phyloP scores from a whole-genome alignment of 495 filamentous ascomycete species.

The Podospora tetraspora region DNA sequence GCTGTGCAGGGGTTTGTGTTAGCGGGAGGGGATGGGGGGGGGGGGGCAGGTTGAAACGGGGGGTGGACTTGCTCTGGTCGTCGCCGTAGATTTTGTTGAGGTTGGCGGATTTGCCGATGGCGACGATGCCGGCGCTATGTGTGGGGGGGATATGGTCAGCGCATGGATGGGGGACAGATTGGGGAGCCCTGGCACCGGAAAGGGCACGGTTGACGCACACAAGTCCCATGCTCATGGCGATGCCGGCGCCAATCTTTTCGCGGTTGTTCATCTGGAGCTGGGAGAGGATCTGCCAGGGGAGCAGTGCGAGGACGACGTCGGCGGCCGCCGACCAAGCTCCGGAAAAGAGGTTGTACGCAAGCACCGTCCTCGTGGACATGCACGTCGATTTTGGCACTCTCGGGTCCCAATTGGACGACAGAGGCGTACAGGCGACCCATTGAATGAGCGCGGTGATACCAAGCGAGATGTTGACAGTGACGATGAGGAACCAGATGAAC shows the following conservation, averaged over 20 bases:
- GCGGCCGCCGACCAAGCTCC: constrained; percentile 26
- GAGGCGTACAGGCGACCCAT: constrained; percentile 24
- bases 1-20: constrained; percentile 2
- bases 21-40: neutral
- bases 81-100: neutral
- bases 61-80: neutral
- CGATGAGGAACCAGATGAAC: constrained; percentile 28
- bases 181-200: neutral
- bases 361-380: neutral
- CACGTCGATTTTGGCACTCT: constrained; percentile 25
- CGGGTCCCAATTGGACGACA: constrained; percentile 28
- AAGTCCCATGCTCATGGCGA: constrained; percentile 36
- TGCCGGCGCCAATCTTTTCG: constrained; percentile 30
- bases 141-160: neutral
- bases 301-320: constrained; percentile 28
- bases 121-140: constrained; percentile 1
- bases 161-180: too few species aligned
- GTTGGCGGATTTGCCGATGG: neutral
- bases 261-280: constrained; percentile 26
- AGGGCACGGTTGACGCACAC: neutral
- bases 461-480: constrained; percentile 31
- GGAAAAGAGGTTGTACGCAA: neutral
- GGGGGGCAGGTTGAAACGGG: neutral
- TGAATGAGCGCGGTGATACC: constrained; percentile 33
- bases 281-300: constrained; percentile 29